A percentile compares a stretch with the other conserved stretches of the same genome.
phyloP scores from a whole-genome alignment of 306 rosid genomes.

The Datisca glomerata region DNA sequence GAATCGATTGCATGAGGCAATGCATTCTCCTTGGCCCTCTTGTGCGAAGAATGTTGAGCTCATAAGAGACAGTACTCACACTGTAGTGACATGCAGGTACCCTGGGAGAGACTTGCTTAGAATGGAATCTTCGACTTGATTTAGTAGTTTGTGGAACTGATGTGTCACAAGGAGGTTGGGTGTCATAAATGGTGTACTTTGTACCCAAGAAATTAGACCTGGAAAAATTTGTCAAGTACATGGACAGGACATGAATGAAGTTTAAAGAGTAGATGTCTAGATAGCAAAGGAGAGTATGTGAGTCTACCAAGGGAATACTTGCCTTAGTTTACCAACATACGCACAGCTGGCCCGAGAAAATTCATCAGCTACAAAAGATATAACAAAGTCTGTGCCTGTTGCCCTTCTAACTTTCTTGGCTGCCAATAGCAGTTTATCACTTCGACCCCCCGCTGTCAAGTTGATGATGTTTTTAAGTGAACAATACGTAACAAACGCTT shows the following conservation, averaged over 20 bases:
- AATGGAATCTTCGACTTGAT: constrained; percentile 50
- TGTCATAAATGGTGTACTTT: constrained; percentile 58
- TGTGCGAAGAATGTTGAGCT: constrained; percentile 57
- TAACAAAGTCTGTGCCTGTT: constrained; percentile 53
- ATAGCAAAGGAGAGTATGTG: constrained; percentile 1
- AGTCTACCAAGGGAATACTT: constrained; percentile 19
- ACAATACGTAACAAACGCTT: too few relatives aligned
- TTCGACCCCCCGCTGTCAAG: constrained; percentile 55
- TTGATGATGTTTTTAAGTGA: constrained; percentile 13
- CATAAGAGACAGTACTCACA: constrained; percentile 45
- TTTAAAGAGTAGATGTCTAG: constrained; percentile 1
- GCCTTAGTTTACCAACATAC: constrained; percentile 70
- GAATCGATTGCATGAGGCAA: constrained; percentile 54
- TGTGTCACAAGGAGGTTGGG: constrained; percentile 40
- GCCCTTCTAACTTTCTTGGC: constrained; percentile 85
- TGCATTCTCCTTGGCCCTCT: constrained; percentile 77
- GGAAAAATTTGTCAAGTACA: constrained; percentile 20
- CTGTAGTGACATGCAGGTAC: constrained; percentile 58
- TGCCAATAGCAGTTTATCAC: constrained; percentile 61
- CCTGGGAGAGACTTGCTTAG: constrained; percentile 64
- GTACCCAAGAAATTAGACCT: constrained; percentile 83
- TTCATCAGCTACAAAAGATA: constrained; percentile 61
- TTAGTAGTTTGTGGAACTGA: constrained; percentile 21
- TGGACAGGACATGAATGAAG: constrained; percentile 9
- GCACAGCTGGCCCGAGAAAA: constrained; percentile 58